These are phyloP conservation scores for Cyberlindnera xylosilytica DNA, from an alignment of 805 yeast genomes.

Conservation along the genomic window DNA sequence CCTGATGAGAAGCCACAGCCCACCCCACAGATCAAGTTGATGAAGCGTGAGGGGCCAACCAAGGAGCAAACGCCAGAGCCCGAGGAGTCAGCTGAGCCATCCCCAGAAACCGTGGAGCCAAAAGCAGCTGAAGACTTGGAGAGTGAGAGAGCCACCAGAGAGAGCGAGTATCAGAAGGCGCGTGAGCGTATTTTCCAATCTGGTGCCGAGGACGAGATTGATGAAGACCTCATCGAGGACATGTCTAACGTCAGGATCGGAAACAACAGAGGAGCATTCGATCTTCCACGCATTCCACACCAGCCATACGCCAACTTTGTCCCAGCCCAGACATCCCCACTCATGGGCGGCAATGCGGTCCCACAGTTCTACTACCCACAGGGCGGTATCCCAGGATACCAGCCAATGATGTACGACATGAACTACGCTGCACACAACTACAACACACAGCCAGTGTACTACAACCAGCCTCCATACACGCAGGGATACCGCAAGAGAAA, in stretches of 20 bases:
- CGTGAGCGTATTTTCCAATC: conserved; percentile 36
- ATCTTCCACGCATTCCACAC: conserved; percentile 3
- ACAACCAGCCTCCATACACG: conserved; percentile 6
- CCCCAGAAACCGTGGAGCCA: background rate
- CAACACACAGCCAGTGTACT: conserved; percentile 6
- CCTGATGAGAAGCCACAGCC: conserved; percentile 1
- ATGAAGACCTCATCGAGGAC: conserved; percentile 12
- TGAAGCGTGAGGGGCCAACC: conserved; percentile 22
- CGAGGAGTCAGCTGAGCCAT: background rate
- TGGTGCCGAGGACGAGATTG: conserved; percentile 28
- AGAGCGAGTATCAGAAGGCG: conserved; percentile 38
- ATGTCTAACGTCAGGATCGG: conserved; percentile 7
- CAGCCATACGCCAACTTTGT: background rate
- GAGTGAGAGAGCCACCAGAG: conserved; percentile 37
- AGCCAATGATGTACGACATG: conserved; percentile 6
- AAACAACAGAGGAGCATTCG: conserved; percentile 2
- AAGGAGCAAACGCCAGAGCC: background rate
- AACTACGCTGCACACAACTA: conserved; percentile 1
- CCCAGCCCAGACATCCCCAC: background rate
- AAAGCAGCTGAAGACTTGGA: conserved; percentile 25
- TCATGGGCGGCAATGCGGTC: background rate
- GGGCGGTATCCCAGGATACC: conserved; percentile 1
- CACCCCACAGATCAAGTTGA: conserved; percentile 21
- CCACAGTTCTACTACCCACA: conserved; percentile 7
- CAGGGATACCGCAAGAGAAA: conserved; percentile 11